Evolutionary conservation across 2,329 filamentous ascomycete genomes (phyloP), one percentile per base, ranked within the genome.

Genomic region (Geoglossum cookeanum): DNA sequence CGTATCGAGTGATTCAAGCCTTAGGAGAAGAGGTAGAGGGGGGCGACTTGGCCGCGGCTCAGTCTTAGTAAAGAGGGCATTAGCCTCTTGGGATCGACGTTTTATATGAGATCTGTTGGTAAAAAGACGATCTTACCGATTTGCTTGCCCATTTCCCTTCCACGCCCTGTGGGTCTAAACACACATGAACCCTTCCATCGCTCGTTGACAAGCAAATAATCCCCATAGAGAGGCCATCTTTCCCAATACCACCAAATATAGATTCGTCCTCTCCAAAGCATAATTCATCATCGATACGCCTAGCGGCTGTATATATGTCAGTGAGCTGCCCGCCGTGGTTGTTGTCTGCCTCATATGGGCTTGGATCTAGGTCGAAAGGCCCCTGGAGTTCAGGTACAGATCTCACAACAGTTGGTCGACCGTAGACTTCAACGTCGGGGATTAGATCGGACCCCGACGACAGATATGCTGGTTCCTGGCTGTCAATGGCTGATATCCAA

Each of bases 361-460:
- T 73, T 2, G 75, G 70, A 6, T 74, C 69, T 32, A 78, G 69
- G 7, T 71, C 67, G 65, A 83, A 83, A 0, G 80, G 80, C 0
- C 80, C 80, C 65, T 84, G 80, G 35, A 84, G 67, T 57, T 76
- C 74, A 1, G 80, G 79, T 53, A 82, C 75, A 0, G 76, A 69
- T 39, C 78, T 75, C 4, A 74, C 74, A 58, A 71, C 73, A 7
- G 68, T 62, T 1, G 80, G 80, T 35, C 80, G 74, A 13, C 68
- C 69, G 60, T 79, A 79, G n/a, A 81, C 71, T 62, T 81, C 77
- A 27, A 72, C 67, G 9, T 72, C 72, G 11, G 64, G 60, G 6
- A 67, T 64, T 37, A 68, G 66, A 11, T 70, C 70, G 1, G 70
- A 65, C 8, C 69, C 67, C 2, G 70, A 66, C 1, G 66, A 60